Evolutionary conservation across 1,284 basidiomycete species (phyloP), one percentile per base, ranked within the genome.

Genomic region (Athelia psychrophila): DNA sequence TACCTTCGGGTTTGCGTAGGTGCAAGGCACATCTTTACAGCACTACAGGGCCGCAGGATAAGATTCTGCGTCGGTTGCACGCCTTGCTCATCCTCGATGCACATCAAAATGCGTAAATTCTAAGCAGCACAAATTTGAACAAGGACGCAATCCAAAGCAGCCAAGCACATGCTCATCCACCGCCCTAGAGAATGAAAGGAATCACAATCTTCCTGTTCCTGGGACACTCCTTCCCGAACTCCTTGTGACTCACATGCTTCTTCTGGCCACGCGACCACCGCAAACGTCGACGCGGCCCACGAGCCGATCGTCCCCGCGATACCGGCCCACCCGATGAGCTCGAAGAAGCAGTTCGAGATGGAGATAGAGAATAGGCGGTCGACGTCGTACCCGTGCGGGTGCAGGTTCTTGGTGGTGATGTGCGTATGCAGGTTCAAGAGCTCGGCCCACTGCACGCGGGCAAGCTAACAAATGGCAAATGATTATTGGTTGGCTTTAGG

Each of bases 271-370:
- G 83, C 81, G 48, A 93, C 81, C 18, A 75, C 73, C 44, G 86
- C 72, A 71, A 98, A n/a, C n/a, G n/a, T n/a, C n/a, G n/a, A n/a
- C n/a, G 93, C 82, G 47, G 83, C 84, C 60, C 83, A 75, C 60
- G 88, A 91, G 49, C 85, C 81, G 2, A 93, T 95, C 82, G 99
- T 85, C 33, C 79, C 75, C 23, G 82, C 81, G 50, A 98, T 78
- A 20, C 81, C 76, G 12, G 80, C 63, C 91, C 96, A 97, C 0
- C 78, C 86, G 36, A 97, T 57, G 27, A 77, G 78, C 72, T 99
- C 97, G 66, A 96, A 98, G 66, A 93, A 88, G 73, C 99, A 99
- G 71, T 99, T 98, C 27, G 96, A 94, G 74, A 85, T 93, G 5
- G 91, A 90, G 38, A 97, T 83, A 36, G 85, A 72, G 53, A 84